A percentile compares a stretch with the other conserved stretches of the same genome.
These are phyloP conservation scores for Paraphoma sp. DNA, from an alignment of 2,329 filamentous ascomycete genomes.

Conservation along the genomic window DNA sequence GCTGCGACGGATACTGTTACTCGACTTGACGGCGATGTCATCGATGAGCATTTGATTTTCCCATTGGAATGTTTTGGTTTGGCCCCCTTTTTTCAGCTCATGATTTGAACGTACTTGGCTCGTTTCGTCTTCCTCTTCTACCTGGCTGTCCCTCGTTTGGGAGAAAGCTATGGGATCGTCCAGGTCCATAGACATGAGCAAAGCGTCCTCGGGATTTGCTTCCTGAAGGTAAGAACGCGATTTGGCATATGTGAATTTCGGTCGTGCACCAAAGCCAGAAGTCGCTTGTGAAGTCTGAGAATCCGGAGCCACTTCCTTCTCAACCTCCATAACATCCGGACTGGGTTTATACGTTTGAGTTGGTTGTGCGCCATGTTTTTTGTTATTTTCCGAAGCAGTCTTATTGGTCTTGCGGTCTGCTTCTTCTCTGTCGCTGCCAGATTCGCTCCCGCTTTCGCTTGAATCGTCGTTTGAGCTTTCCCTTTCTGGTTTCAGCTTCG, in stretches of 20 bases:
- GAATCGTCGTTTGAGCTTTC: conserved; percentile 33
- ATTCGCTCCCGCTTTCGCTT: conserved; percentile 33
- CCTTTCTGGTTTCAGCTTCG: conserved; percentile 36
- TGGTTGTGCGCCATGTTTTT: no score
- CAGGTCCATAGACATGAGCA: conserved; percentile 44
- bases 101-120: conserved; percentile 64
- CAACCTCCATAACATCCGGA: conserved; percentile 28
- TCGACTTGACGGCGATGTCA: conserved; percentile 60
- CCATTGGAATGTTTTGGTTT: conserved; percentile 62
- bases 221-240: conserved; percentile 67
- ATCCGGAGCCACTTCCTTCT: conserved; percentile 19
- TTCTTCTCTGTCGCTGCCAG: conserved; percentile 8
- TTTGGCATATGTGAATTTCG: conserved; percentile 65
- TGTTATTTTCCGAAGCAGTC: background rate
- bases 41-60: conserved; percentile 64
- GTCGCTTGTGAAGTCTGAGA: conserved; percentile 37
- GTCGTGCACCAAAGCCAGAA: conserved; percentile 29
- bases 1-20: conserved; percentile 55
- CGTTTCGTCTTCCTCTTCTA: conserved; percentile 54
- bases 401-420: background rate
- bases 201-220: conserved; percentile 50
- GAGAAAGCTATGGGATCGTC: conserved; percentile 29
- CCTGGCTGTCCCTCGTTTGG: conserved; percentile 21
- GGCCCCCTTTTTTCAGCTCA: conserved; percentile 65
- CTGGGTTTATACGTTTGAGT: background rate